Percentiles rank a stretch among this genome's conserved stretches.
Conservation (phyloP, 106 monocot species). For the Chionographis japonica region DNA sequence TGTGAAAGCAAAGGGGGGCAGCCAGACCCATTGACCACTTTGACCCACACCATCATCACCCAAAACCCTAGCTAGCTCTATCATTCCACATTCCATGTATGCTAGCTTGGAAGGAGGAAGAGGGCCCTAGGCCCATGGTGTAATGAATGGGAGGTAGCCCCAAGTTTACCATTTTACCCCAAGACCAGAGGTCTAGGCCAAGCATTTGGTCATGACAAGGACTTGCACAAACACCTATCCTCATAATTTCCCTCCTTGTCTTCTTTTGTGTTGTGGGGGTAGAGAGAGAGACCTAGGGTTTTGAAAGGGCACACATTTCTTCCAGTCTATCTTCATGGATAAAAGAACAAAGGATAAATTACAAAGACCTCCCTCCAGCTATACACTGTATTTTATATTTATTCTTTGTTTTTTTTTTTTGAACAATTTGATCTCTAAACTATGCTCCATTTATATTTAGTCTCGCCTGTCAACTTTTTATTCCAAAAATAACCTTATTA, state of each 20-base stretch:
- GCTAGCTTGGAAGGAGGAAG: too few relatives aligned
- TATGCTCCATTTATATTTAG: too few relatives aligned
- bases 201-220: conserved; percentile 23
- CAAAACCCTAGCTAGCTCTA: conserved; percentile 15
- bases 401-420: too few relatives aligned
- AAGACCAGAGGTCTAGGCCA: neutral
- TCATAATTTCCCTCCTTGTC: neutral
- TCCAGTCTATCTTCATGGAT: neutral
- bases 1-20: neutral
- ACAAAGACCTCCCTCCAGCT: too few relatives aligned
- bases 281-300: neutral
- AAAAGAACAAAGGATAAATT: too few relatives aligned
- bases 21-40: conserved; percentile 9
- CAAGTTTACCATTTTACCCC: conserved; percentile 14
- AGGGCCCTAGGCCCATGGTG: too few relatives aligned
- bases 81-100: conserved; percentile 11
- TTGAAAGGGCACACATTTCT: neutral
- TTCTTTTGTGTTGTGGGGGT: neutral
- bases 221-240: conserved; percentile 10
- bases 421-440: too few relatives aligned
- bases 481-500: too few relatives aligned
- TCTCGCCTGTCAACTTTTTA: too few relatives aligned
- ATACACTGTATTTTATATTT: too few relatives aligned
- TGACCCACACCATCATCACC: conserved; percentile 16
- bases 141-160: neutral